Evolutionary conservation across 306 rosid genomes (phyloP), one percentile per base, ranked within the genome.

Genomic region (Trifolium repens): DNA sequence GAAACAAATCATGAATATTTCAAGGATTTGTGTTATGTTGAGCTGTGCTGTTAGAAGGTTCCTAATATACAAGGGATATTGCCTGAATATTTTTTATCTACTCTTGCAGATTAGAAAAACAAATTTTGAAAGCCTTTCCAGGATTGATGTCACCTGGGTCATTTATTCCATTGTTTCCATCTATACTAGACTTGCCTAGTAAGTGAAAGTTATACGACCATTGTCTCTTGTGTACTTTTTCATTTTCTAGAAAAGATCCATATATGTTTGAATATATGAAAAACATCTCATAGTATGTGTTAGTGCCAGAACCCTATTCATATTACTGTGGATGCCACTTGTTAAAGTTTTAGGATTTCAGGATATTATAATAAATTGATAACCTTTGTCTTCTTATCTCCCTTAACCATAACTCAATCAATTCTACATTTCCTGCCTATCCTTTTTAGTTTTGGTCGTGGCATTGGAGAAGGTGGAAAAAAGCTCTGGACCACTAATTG

Each of bases 381-480:
- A 37, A 49, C 43, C 8, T 37, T 6, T 57, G 77, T 26, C 60
- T 54, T 76, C 32, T 62, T 35, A 6, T 77, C 65, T 53, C 55
- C 49, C 8, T 47, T 71, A 8, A 46, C 43, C 63, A 76, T 24
- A 66, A 43, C 55, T 62, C 55, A 39, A 39, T 32, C 7, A 62
- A 66, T 77, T 66, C 79, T 57, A 73, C 52, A 49, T 75, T 81
- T 78, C 32, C 9, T 60, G 65, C 69, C 78, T 71, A 30, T 71
- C 74, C 79, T 22, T 81, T 52, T 64, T 73, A 94, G 98, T 90
- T 76, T 72, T 91, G 88, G 93, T 90, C 62, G 94, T 94, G 74
- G 98, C 98, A 67, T 77, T 94, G 93, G 98, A 94, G 81, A 94
- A 81, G 85, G 96, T 94, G 57, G 96, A 90, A 81, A 85, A 79